A percentile compares a stretch with the other conserved stretches of the same genome.
phyloP scores from a whole-genome alignment of 768 basidiomycete species.

The Fomitopsis serialis region DNA sequence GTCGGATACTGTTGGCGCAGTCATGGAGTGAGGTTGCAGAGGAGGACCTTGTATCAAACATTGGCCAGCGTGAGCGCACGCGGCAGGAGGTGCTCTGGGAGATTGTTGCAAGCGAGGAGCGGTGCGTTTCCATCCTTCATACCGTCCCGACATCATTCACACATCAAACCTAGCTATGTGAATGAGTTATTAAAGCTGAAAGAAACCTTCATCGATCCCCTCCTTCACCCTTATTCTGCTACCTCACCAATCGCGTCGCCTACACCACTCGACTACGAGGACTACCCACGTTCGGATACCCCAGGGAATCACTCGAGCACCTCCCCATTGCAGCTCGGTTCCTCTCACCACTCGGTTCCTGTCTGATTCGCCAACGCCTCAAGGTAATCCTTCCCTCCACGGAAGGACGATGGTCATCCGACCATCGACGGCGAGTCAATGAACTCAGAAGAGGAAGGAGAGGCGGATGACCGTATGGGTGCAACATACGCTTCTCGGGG shows the following conservation, averaged over 20 bases:
- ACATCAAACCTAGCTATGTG: conserved; percentile 66
- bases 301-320: conserved; percentile 65
- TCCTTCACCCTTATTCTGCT: conserved; percentile 75
- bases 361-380: conserved; percentile 37
- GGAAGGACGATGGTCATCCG: conserved; percentile 48
- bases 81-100: conserved; percentile 96
- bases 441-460: conserved; percentile 69
- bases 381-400: conserved; percentile 24
- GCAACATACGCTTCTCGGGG: conserved; percentile 31
- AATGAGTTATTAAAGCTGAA: conserved; percentile 87
- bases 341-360: conserved; percentile 61
- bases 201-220: conserved; percentile 86
- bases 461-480: conserved; percentile 46
- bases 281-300: conserved; percentile 57
- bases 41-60: conserved; percentile 87
- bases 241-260: conserved; percentile 51
- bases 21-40: conserved; percentile 96
- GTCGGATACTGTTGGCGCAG: conserved; percentile 67
- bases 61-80: conserved; percentile 91
- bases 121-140: conserved; percentile 40
- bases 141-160: not conserved
- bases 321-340: conserved; percentile 90
- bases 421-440: conserved; percentile 73
- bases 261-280: conserved; percentile 62
- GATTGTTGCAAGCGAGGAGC: conserved; percentile 93